These are phyloP conservation scores for Aspergillus flavus DNA, from an alignment of 2,329 filamentous ascomycete genomes.

Conservation along the genomic window DNA sequence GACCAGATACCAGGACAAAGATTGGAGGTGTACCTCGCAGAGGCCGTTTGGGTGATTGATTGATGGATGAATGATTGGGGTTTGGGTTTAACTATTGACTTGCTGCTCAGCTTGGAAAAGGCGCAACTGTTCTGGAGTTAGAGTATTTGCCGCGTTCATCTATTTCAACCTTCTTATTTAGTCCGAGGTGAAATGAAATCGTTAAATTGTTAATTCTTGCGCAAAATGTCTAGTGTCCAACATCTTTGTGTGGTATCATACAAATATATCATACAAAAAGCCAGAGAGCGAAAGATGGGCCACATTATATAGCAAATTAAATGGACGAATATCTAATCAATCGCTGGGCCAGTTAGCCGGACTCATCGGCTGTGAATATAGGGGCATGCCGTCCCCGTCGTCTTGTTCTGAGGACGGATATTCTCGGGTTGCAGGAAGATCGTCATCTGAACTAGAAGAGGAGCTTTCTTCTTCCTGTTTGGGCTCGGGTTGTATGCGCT, in stretches of 20 bases:
- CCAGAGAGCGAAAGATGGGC: background rate
- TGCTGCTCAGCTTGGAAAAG: constrained; percentile 30
- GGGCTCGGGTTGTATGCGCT: background rate
- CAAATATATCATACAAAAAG: background rate
- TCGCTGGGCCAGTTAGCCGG: constrained; percentile 9
- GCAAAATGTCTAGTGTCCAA: background rate
- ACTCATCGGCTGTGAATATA: constrained; percentile 14
- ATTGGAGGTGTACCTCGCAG: background rate
- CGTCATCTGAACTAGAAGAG: constrained; percentile 6
- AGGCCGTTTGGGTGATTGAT: constrained; percentile 6
- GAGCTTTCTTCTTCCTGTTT: background rate
- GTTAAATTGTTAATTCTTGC: background rate
- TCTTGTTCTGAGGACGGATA: background rate
- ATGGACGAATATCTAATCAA: background rate
- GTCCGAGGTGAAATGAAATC: background rate
- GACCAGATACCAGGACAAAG: constrained; percentile 3
- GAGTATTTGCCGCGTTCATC: constrained; percentile 9
- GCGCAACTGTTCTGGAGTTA: constrained; percentile 28
- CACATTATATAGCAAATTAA: background rate
- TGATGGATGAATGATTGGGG: constrained; percentile 15
- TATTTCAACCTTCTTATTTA: background rate
- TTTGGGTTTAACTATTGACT: constrained; percentile 25
- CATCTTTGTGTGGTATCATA: background rate
- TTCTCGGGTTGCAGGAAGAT: background rate
- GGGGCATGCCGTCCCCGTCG: background rate